These are phyloP conservation scores for Colletotrichum viniferum DNA, from an alignment of 2,329 filamentous ascomycete genomes.

Conservation along the genomic window DNA sequence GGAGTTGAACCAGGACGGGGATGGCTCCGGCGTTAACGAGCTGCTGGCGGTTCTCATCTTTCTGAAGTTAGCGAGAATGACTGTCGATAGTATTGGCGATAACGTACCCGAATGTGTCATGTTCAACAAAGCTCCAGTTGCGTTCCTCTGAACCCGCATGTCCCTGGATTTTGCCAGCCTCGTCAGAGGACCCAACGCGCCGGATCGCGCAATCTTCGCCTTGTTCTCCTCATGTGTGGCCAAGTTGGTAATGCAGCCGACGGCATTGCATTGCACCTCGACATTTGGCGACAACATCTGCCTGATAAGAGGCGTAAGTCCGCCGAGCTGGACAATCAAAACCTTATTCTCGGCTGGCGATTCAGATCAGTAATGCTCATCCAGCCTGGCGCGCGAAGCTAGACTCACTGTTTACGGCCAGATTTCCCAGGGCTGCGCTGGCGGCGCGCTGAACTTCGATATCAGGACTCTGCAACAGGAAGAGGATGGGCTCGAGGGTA, in stretches of 20 bases:
- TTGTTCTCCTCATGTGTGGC: conserved; percentile 99
- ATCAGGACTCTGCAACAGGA: conserved; percentile 91
- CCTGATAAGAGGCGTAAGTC: conserved; percentile 87
- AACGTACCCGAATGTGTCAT: conserved; percentile 96
- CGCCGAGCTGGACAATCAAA: conserved; percentile 89
- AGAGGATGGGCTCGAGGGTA: conserved; percentile 94
- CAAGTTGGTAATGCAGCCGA: conserved; percentile 97
- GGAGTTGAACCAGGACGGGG: conserved; percentile 91
- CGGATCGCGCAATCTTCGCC: conserved; percentile 95
- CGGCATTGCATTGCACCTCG: conserved; percentile 98
- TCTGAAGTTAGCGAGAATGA: conserved; percentile 15
- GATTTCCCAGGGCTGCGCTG: conserved; percentile 92
- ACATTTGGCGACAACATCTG: conserved; percentile 99
- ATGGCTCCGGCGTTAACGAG: conserved; percentile 98
- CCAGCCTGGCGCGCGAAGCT: background rate
- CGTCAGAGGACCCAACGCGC: conserved; percentile 88
- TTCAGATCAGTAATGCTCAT: background rate
- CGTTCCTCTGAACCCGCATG: conserved; percentile 97
- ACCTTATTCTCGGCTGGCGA: conserved; percentile 94
- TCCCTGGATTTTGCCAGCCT: conserved; percentile 95
- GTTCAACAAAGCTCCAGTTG: conserved; percentile 93
- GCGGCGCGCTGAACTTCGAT: conserved; percentile 97
- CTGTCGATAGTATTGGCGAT: background rate
- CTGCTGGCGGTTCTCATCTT: conserved; percentile 97
- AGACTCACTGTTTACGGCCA: conserved; percentile 91